phyloP scores from a whole-genome alignment of 495 filamentous ascomycete genomes.

The Aspergillus egyptiacus region DNA sequence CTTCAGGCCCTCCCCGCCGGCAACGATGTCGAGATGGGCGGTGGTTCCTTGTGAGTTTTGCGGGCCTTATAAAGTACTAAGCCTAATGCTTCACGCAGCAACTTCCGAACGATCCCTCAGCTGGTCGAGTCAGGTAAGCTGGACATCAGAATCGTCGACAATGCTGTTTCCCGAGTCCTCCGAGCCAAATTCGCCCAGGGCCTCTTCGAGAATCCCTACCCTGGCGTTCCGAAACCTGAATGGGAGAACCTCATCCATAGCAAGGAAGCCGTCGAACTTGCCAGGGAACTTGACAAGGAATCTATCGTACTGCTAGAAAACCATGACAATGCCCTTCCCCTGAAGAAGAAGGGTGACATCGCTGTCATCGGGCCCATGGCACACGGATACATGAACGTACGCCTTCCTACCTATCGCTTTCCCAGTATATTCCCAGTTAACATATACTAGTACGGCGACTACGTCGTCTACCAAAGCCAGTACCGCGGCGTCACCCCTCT shows the following conservation, averaged over 20 bases:
- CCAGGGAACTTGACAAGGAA: constrained; percentile 57
- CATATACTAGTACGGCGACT: constrained; percentile 56
- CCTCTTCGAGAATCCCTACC: constrained; percentile 61
- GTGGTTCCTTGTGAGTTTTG: constrained; percentile 50
- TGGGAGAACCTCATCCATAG: constrained; percentile 54
- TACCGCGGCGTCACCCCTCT: constrained; percentile 59
- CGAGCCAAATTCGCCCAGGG: constrained; percentile 60
- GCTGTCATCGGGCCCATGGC: constrained; percentile 74
- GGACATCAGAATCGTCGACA: constrained; percentile 49
- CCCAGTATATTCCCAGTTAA: not conserved
- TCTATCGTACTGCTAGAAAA: constrained; percentile 68
- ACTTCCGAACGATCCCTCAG: constrained; percentile 59
- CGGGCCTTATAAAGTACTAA: not conserved
- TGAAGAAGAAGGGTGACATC: constrained; percentile 53
- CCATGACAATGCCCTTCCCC: constrained; percentile 52
- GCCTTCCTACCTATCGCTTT: not conserved
- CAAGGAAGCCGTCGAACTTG: constrained; percentile 47
- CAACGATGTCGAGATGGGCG: constrained; percentile 73
- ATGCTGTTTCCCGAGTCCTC: constrained; percentile 57
- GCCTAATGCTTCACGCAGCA: constrained; percentile 27
- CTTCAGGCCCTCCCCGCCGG: constrained; percentile 55
- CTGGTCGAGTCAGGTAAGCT: constrained; percentile 54
- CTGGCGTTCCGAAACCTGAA: constrained; percentile 45
- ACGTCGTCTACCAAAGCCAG: constrained; percentile 55
- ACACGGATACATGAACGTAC: constrained; percentile 60